Percentiles rank a stretch among this genome's conserved stretches.
Evolutionary conservation across 2,329 filamentous ascomycete genomes (phyloP).

Genomic region (Aureobasidium sp.): DNA sequence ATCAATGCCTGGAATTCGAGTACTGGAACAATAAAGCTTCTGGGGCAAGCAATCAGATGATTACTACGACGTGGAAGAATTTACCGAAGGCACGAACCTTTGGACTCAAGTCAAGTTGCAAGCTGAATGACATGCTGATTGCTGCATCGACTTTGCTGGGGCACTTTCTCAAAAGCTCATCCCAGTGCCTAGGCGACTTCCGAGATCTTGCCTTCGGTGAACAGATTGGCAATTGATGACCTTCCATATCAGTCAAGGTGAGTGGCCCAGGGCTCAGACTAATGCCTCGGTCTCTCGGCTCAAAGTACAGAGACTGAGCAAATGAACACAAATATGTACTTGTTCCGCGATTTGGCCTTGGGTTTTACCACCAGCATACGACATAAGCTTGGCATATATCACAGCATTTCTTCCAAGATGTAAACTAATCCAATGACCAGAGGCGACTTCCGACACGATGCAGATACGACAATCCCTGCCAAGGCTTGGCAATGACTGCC

Average conservation of each 20-base stretch:
- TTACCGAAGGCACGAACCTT: no score
- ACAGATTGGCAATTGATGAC: neutral
- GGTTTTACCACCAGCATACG: neutral
- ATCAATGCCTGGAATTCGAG: neutral
- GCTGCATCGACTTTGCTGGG: no score
- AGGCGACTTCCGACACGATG: constrained; percentile 1
- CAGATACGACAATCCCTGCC: neutral
- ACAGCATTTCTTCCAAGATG: neutral
- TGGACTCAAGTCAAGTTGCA: no score
- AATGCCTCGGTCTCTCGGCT: neutral
- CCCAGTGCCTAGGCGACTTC: neutral
- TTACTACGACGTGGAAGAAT: no score
- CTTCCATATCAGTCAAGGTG: neutral
- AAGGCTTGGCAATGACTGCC: neutral
- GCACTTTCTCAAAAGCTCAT: no score
- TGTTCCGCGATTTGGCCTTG: no score
- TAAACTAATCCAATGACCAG: neutral
- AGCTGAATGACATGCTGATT: no score
- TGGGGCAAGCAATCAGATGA: no score
- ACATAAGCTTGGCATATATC: neutral
- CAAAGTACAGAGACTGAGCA: neutral
- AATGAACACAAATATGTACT: neutral
- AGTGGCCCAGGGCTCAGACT: neutral
- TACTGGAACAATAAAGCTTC: neutral
- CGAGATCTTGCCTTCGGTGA: neutral